phyloP scores from a whole-genome alignment of 1,139 yeast genomes.

The Protomyces macrosporus region DNA sequence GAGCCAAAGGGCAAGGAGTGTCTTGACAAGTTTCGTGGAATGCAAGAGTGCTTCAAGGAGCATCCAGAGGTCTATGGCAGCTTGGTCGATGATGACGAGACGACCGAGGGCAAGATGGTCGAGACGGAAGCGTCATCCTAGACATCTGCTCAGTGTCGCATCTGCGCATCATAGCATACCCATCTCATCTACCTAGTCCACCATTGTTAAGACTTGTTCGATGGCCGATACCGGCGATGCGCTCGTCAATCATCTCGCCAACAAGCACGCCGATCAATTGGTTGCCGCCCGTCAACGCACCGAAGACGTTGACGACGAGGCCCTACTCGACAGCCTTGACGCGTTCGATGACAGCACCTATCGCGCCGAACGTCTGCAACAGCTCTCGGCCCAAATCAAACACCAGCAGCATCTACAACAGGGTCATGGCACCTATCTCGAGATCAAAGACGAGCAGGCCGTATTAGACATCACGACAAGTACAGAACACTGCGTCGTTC shows the following conservation, averaged over 20 bases:
- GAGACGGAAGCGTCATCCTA: background rate
- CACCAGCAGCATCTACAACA: conserved; percentile 42
- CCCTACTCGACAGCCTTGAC: conserved; percentile 18
- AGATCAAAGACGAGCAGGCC: conserved; percentile 49
- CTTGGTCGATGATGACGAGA: conserved; percentile 22
- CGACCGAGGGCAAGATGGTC: conserved; percentile 22
- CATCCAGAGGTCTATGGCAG: conserved; percentile 91
- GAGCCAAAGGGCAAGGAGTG: conserved; percentile 98
- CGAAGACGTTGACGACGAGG: conserved; percentile 24
- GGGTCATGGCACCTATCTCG: conserved; percentile 45
- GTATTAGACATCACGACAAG: conserved; percentile 51
- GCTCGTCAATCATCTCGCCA: conserved; percentile 6
- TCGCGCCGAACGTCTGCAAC: conserved; percentile 60
- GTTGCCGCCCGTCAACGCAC: background rate
- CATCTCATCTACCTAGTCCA: too few species aligned
- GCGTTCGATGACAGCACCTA: conserved; percentile 54
- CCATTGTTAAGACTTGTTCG: background rate
- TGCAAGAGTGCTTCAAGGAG: conserved; percentile 92
- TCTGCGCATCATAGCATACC: too few species aligned
- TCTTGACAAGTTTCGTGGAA: conserved; percentile 74
- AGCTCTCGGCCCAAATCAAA: conserved; percentile 49
- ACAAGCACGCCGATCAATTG: conserved; percentile 9
- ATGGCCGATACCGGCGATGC: conserved; percentile 20
- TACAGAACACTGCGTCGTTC: conserved; percentile 49
- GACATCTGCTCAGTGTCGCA: too few species aligned